phyloP scores from a whole-genome alignment of 2,329 filamentous ascomycete genomes.

The Colletotrichum phormii region DNA sequence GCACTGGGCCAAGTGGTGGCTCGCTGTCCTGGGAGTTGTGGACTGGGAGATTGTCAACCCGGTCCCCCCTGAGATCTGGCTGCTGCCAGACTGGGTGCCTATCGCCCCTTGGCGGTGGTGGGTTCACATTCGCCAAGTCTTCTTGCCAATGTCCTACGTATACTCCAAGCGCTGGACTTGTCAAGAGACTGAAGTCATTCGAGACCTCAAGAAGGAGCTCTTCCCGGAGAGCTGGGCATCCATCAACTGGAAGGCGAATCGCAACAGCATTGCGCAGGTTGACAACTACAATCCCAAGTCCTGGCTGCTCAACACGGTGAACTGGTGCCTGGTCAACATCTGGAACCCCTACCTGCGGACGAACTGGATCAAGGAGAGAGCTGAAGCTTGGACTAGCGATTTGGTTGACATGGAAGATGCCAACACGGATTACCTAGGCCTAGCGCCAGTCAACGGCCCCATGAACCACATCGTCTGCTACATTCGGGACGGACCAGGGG shows the following conservation, averaged over 20 bases:
- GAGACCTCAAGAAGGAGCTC: slow-evolving; percentile 81
- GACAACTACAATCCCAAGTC: slow-evolving; percentile 97
- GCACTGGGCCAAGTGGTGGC: slow-evolving; percentile 98
- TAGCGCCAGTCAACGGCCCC: slow-evolving; percentile 89
- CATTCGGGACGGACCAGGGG: slow-evolving; percentile 82
- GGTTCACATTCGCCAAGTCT: slow-evolving; percentile 99
- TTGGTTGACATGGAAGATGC: slow-evolving; percentile 91
- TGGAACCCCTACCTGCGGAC: slow-evolving; percentile 84
- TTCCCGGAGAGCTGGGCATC: slow-evolving; percentile 82
- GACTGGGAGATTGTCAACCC: slow-evolving; percentile 96
- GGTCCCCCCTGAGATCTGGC: slow-evolving; percentile 92
- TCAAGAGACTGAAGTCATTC: slow-evolving; percentile 79
- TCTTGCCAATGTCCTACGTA: slow-evolving; percentile 89
- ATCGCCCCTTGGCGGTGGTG: slow-evolving; percentile 95
- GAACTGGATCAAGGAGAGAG: slow-evolving; percentile 72
- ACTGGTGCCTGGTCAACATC: slow-evolving; percentile 82
- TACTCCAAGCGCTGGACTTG: slow-evolving; percentile 87
- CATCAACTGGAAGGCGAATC: slow-evolving; percentile 81
- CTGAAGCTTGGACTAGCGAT: slow-evolving; percentile 85
- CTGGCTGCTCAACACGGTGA: slow-evolving; percentile 81
- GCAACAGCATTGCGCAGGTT: slow-evolving; percentile 81
- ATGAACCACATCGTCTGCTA: slow-evolving; percentile 93
- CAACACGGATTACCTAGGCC: slow-evolving; percentile 87
- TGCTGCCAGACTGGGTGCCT: slow-evolving; percentile 90
- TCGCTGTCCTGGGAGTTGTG: slow-evolving; percentile 84